phyloP scores from a whole-genome alignment of 768 basidiomycete species.

The Cytidiella melzeri region DNA sequence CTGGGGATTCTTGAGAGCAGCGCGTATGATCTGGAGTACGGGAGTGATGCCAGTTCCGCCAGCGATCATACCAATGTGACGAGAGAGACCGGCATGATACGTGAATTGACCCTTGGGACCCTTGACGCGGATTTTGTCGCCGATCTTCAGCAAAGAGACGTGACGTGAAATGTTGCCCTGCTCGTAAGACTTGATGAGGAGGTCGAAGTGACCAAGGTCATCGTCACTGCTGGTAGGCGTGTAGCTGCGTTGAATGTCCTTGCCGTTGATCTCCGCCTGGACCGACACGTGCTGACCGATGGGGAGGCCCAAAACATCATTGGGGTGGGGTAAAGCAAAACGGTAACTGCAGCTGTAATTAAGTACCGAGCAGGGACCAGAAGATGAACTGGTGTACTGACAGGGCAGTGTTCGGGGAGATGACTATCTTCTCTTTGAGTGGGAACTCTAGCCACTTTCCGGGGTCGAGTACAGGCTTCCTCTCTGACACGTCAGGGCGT shows the following conservation, averaged over 20 bases:
- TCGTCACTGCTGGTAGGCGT: constrained; percentile 95
- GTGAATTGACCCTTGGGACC: constrained; percentile 96
- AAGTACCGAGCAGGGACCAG: constrained; percentile 1
- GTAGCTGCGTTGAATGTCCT: constrained; percentile 86
- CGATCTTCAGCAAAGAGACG: constrained; percentile 75
- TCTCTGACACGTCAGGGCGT: constrained; percentile 35
- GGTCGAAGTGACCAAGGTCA: constrained; percentile 89
- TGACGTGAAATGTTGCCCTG: constrained; percentile 94
- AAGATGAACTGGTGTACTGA: constrained; percentile 31
- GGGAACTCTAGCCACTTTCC: constrained; percentile 78
- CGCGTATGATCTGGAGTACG: constrained; percentile 97
- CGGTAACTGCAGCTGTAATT: constrained; percentile 62
- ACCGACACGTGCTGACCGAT: constrained; percentile 96
- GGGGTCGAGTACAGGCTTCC: constrained; percentile 68
- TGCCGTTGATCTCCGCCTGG: constrained; percentile 85
- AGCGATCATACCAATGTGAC: constrained; percentile 91
- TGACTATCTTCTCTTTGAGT: constrained; percentile 69
- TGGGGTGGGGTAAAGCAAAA: constrained; percentile 70
- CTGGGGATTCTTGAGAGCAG: constrained; percentile 81
- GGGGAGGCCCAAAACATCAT: constrained; percentile 85
- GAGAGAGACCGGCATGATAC: constrained; percentile 68
- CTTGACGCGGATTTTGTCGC: constrained; percentile 85
- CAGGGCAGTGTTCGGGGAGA: constrained; percentile 97
- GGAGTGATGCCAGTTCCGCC: constrained; percentile 99
- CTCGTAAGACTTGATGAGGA: constrained; percentile 98